Evolutionary conservation across 202 grass and related monocot species (phyloP).

Genomic region (Schoenoplectus tabernaemontani): DNA sequence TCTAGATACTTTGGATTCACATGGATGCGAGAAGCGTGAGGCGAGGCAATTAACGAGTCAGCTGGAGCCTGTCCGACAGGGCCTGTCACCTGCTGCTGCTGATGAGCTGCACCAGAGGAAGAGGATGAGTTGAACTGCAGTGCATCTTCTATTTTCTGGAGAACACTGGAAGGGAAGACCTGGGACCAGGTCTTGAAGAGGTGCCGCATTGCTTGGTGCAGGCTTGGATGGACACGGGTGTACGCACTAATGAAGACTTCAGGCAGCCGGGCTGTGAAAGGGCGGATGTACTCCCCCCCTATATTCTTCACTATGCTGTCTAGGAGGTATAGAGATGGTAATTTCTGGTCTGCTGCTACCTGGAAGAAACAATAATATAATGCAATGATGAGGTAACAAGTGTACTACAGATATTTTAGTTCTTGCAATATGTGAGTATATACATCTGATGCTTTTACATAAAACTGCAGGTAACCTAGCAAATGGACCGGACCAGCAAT

Average conservation of each 20-base stretch:
- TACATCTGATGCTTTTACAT: neutral
- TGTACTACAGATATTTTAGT: constrained; percentile 7
- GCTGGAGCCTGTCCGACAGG: neutral
- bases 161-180: constrained; percentile 64
- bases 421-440: neutral
- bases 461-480: neutral
- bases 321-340: constrained; percentile 89
- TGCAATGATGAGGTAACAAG: constrained; percentile 3
- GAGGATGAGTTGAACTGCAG: constrained; percentile 54
- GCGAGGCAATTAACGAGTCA: constrained; percentile 34
- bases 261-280: constrained; percentile 64
- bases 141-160: constrained; percentile 67
- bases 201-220: constrained; percentile 66
- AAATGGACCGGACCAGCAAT: neutral
- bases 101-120: neutral
- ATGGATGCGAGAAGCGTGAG: constrained; percentile 67
- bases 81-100: neutral
- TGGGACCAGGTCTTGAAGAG: constrained; percentile 85
- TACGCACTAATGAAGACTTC: constrained; percentile 83
- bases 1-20: constrained; percentile 88
- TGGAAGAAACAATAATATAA: constrained; percentile 44
- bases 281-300: constrained; percentile 55
- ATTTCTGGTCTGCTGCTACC: constrained; percentile 81
- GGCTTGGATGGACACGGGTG: constrained; percentile 57
- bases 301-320: constrained; percentile 99